Base-by-base conservation (phyloP, 2,329 filamentous ascomycete species). In the Aspergillus viridinutans region DNA sequence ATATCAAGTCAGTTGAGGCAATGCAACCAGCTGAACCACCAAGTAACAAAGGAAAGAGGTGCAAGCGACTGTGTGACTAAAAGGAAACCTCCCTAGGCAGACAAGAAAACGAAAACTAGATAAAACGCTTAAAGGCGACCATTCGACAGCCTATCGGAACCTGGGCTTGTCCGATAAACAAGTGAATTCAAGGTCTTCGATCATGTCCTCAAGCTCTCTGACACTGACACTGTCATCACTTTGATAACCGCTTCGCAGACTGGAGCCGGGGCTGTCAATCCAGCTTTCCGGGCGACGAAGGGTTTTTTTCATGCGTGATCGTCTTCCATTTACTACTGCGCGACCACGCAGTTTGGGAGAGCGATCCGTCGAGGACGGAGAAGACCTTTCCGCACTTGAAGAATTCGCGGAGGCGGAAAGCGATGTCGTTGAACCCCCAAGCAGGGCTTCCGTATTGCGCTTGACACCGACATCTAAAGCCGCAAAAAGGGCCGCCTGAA, bases 401-500 rank as follows among this genome's bases (percentile, higher is more conserved):
- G 48, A 51, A n/a, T 21, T 47, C 25, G 43, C 48, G 3, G 51
- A 21, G 3, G 61, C 59, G 47, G 58, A 62, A 20, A 65, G 55
- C 6, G 69, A 61, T 4, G 63, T 52, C n/a, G 55, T 56, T 26
- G 62, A 64, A 2, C 66, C 66, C 12, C 64, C 59, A 12, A 63
- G 61, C 21, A 72, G 52, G 42, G 64, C 61, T 8, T 70, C 67
- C 3, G 69, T 54, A 42, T 68, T 67, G 20, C 65, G 67, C 45
- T 72, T 74, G 29, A 66, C 67, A 6, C 72, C 72, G 5, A 70
- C 70, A 52, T 76, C 72, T 28, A 77, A 61, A 5, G 74, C 73
- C 1, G 74, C 73, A 32, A 76, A 59, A 9, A 77, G 68, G 35
- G 75, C 75, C 5, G 75, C 74, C 38, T 76, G 74, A 10, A 77